Percentiles rank a stretch among this genome's conserved stretches.
phyloP scores from a whole-genome alignment of 2,329 filamentous ascomycete genomes.

The Phyllosticta paracitricarpa region DNA sequence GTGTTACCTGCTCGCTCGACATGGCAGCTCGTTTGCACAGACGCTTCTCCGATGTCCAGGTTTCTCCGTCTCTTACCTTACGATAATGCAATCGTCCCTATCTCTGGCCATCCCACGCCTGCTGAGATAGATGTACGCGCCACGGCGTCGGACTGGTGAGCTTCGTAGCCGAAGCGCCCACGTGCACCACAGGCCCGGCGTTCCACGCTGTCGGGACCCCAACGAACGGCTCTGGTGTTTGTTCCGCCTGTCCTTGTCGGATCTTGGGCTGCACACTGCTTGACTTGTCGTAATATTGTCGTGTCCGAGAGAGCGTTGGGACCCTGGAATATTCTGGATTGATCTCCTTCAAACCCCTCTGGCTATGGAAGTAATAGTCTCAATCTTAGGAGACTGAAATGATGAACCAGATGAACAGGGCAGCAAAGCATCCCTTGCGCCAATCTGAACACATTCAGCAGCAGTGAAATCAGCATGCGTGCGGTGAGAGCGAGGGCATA shows the following conservation, averaged over 20 bases:
- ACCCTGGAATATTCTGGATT: not conserved
- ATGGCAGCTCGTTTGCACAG: not conserved
- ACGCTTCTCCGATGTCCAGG: not conserved
- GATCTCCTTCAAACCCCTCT: not conserved
- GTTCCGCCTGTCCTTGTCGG: not conserved
- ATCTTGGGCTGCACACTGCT: not conserved
- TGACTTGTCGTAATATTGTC: not conserved
- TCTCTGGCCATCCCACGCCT: not conserved
- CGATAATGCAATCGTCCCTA: not conserved
- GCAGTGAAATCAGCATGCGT: conserved; percentile 1
- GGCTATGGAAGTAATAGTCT: not conserved
- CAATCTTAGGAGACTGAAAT: not conserved
- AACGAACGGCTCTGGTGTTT: not conserved
- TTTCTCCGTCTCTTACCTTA: not conserved
- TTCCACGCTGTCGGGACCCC: not conserved
- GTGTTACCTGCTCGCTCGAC: not conserved
- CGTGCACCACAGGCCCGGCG: not conserved
- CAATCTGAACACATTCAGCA: not conserved
- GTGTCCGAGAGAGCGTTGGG: not conserved
- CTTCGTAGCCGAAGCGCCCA: not conserved
- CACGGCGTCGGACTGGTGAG: not conserved
- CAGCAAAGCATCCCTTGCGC: not conserved
- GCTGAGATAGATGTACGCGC: not conserved
- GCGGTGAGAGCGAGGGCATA: conserved; percentile 3
- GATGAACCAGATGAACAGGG: conserved; percentile 1